A percentile compares a stretch with the other conserved stretches of the same genome.
phyloP scores from a whole-genome alignment of 352 stramenopile genomes.

The Peronospora destructor region DNA sequence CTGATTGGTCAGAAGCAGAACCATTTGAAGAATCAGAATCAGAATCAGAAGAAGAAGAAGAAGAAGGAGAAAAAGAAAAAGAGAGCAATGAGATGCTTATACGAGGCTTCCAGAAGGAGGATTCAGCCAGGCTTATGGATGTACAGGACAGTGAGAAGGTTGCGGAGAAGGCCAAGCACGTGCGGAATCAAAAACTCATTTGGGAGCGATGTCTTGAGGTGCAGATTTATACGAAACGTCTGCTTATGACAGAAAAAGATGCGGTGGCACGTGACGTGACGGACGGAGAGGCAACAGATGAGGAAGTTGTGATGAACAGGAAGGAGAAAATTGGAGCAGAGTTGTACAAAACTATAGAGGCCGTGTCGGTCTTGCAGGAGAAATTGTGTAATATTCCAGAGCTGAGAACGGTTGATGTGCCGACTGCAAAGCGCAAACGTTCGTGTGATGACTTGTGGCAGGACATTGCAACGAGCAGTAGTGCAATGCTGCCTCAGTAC shows the following conservation, averaged over 20 bases:
- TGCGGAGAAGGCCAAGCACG: conserved; percentile 68
- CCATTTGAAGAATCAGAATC: conserved; percentile 64
- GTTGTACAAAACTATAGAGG: conserved; percentile 60
- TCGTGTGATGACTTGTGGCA: conserved; percentile 51
- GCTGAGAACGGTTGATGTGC: conserved; percentile 17
- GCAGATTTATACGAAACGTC: conserved; percentile 80
- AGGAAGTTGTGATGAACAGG: conserved; percentile 17
- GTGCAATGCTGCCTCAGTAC: conserved; percentile 59
- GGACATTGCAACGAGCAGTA: conserved; percentile 36
- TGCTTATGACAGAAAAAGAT: conserved; percentile 50
- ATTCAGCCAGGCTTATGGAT: conserved; percentile 67
- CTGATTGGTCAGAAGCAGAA: conserved; percentile 75
- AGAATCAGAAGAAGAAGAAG: conserved; percentile 36
- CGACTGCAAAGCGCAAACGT: conserved; percentile 63
- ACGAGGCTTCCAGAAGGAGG: conserved; percentile 66
- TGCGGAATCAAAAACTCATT: conserved; percentile 77
- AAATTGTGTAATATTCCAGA: conserved; percentile 65
- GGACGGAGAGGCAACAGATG: conserved; percentile 23
- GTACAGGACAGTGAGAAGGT: conserved; percentile 72
- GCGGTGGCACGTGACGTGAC: conserved; percentile 11
- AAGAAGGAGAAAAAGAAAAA: conserved; percentile 35
- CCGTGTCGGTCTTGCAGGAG: conserved; percentile 49
- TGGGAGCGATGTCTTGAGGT: conserved; percentile 81
- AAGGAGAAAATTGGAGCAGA: conserved; percentile 37
- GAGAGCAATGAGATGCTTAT: conserved; percentile 74